Evolutionary conservation across 441 rosid species (phyloP), one percentile per base, ranked within the genome.

Genomic region (Flueggea neowawraea): DNA sequence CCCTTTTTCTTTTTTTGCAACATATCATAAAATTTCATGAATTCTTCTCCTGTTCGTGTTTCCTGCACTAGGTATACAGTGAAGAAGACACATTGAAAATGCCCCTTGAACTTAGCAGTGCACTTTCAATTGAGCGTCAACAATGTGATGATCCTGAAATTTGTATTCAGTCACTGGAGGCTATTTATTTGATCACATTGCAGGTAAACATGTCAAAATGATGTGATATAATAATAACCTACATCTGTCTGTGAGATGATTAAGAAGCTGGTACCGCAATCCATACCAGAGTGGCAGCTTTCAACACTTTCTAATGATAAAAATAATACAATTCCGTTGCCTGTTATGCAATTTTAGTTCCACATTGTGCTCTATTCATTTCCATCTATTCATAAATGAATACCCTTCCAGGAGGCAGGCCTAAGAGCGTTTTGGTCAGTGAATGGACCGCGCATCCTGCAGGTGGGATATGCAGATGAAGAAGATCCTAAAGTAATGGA

Each of bases 21-120:
- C 45, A 22, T 45, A 36, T 50, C 16, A 22, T 53, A 43, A 52
- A 68, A 57, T 44, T 55, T 63, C 6, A 63, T 53, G 49, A 67
- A 31, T 39, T 31, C 6, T 13, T 66, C 16, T 61, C 17, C 51
- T 65, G 63, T 54, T 62, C 48, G 31, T n/a, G 14, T 58, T 57
- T 43, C 52, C 57, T 64, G 60, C 49, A 32, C 59, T 78, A 88
- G 96, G 68, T 81, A 57, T 90, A 85, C 67, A 73, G 72, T 56
- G 87, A 84, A 74, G 72, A 87, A 67, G 96, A 86, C 63, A 69
- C 78, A 41, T 79, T 79, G 10, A 90, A 87, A 80, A 88, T 88
- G 93, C 95, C 98, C 33, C 90, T 77, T 60, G 97, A 93, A 77
- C 96, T 93, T 65, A 84, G 85, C 64, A 81, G 87, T 77, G 95